phyloP scores from a whole-genome alignment of 202 grass and related monocot species.

The Brachypodium distachyon region DNA sequence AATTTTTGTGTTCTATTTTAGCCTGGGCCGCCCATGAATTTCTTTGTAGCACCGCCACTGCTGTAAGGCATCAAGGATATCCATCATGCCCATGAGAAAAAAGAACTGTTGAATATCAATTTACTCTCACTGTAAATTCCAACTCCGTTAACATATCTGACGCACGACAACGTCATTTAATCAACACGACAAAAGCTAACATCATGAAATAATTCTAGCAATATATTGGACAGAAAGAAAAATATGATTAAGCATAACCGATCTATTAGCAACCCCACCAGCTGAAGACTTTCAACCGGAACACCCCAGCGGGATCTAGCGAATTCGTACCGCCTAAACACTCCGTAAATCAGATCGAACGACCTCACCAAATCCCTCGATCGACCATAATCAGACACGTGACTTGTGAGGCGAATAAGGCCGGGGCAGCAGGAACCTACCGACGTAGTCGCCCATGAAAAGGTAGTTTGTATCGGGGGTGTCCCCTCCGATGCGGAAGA shows the following conservation, averaged over 20 bases:
- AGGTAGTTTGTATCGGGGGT: constrained; percentile 59
- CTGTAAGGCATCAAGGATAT: not conserved
- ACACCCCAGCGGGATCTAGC: not conserved
- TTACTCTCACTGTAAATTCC: not conserved
- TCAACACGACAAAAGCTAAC: not conserved
- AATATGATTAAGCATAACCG: not conserved
- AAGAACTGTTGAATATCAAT: not conserved
- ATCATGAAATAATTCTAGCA: not conserved
- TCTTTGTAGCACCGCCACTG: no score
- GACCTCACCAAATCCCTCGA: not conserved
- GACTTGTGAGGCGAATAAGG: not conserved
- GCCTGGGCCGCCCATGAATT: no score
- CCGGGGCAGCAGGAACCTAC: constrained; percentile 9
- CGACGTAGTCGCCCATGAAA: constrained; percentile 86
- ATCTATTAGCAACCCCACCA: not conserved
- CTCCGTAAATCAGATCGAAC: constrained; percentile 7
- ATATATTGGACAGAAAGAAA: not conserved
- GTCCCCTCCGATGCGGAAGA: constrained; percentile 62
- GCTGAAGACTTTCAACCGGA: not conserved
- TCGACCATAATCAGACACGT: not conserved
- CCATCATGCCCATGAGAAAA: not conserved
- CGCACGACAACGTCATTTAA: not conserved
- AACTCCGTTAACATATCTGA: not conserved
- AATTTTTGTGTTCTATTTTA: no score
- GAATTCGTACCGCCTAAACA: not conserved